Evolutionary conservation across 2,329 filamentous ascomycete species (phyloP).

Genomic region (Anisogramma anomala): DNA sequence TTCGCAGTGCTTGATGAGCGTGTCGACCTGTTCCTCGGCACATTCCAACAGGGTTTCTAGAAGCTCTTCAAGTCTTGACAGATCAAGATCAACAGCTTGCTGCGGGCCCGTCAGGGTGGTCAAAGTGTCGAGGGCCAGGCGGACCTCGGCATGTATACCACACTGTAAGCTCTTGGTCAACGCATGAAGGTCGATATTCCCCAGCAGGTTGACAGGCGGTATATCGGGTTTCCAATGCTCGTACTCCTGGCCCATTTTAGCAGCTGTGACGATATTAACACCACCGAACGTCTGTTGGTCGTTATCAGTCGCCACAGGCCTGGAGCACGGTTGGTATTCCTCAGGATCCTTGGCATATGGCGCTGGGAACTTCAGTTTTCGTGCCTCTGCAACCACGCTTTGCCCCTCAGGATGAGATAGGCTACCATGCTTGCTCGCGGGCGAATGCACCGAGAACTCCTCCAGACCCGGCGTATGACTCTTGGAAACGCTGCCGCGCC

Average conservation of each 20-base stretch:
- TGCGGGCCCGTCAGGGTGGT: conserved; percentile 54
- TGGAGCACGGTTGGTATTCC: conserved; percentile 43
- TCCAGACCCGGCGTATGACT: conserved; percentile 29
- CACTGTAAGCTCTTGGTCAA: conserved; percentile 83
- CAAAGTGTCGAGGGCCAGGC: conserved; percentile 76
- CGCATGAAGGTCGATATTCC: conserved; percentile 80
- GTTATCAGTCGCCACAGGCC: conserved; percentile 23
- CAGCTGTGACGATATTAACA: conserved; percentile 54
- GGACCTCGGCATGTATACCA: conserved; percentile 80
- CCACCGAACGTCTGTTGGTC: conserved; percentile 57
- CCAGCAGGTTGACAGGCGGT: conserved; percentile 65
- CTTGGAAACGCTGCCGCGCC: conserved; percentile 40
- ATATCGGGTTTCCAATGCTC: conserved; percentile 60
- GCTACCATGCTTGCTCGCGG: conserved; percentile 32
- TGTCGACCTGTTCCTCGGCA: conserved; percentile 76
- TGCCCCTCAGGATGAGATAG: conserved; percentile 29
- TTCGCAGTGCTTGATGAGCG: conserved; percentile 70
- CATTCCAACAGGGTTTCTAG: conserved; percentile 82
- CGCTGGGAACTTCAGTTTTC: conserved; percentile 21
- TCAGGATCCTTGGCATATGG: conserved; percentile 35
- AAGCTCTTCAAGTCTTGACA: conserved; percentile 74
- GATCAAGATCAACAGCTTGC: conserved; percentile 44
- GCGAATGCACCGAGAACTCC: conserved; percentile 34
- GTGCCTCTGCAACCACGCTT: conserved; percentile 14
- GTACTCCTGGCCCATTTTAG: conserved; percentile 55